Evolutionary conservation across 441 rosid genomes (phyloP), one percentile per base, ranked within the genome.

Genomic region (Brassica balearica): DNA sequence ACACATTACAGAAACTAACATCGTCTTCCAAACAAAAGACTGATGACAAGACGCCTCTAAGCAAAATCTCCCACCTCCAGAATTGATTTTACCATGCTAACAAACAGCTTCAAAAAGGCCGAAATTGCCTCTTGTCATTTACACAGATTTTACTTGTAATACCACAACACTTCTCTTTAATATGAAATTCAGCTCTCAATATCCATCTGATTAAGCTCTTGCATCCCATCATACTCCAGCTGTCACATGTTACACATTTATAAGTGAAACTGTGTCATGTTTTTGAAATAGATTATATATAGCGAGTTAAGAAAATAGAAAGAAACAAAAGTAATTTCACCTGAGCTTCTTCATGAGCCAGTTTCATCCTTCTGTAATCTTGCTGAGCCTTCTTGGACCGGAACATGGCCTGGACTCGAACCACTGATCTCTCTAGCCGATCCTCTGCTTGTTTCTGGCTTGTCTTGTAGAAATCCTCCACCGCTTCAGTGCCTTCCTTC

Each of bases 331-430:
- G 65, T 32, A 5, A 56, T 10, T 87, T 55, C 56, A 96, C 99
- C 94, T 80, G 77, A 74, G 98, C 98, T 81, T 86, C 82, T 73
- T 75, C 78, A 78, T 84, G 88, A 36, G 86, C 82, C 76, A 90
- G 17, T 88, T 94, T 96, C 91, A 96, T 96, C 83, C 94, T 89
- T 59, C 89, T 84, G 71, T 96, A 96, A 27, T 96, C 98, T 68
- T 89, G 84, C 78, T 93, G 99, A 55, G 98, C 98, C 83, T 92
- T 87, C 95, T 87, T 96, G 71, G 99, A 96, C 23, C 98, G 92
- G 84, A 96, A 94, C 99, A 96, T 89, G 67, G 98, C 87, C 75
- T 96, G 98, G 72, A 96, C 98, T 11, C 82, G 80, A n/a, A 90
- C 86, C 62, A 92, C 98, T 6, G 98, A 87, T 73, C 89, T 92